Evolutionary conservation across 2,329 filamentous ascomycete species (phyloP).

Genomic region (Trichoderma atrobrunneum): DNA sequence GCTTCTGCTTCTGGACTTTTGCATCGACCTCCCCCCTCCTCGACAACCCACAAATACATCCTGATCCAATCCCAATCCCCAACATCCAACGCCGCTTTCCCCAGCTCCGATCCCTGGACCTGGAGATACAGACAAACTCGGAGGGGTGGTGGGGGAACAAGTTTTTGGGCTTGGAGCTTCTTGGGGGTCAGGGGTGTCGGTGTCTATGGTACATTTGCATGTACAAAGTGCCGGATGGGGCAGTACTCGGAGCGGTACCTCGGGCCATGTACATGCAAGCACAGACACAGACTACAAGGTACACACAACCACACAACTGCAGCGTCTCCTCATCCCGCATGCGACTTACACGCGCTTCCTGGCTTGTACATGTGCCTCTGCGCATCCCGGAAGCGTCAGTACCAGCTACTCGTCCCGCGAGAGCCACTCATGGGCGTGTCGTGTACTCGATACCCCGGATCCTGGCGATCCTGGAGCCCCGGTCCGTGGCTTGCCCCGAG

Average conservation of each 20-base stretch:
- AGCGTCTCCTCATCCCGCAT: neutral
- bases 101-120: neutral
- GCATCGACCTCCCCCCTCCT: neutral
- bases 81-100: neutral
- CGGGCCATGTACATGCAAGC: neutral
- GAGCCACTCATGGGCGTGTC: neutral
- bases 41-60: neutral
- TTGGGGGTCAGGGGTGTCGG: constrained; percentile 10
- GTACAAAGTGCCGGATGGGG: neutral
- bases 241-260: neutral
- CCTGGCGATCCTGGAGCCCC: constrained; percentile 7
- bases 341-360: neutral
- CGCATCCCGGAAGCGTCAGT: constrained; percentile 4
- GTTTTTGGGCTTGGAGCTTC: neutral
- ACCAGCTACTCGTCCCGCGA: neutral
- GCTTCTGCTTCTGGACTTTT: neutral
- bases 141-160: neutral
- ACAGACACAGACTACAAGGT: no score
- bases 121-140: neutral
- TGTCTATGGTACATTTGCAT: neutral
- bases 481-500: neutral
- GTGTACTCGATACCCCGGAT: constrained; percentile 7
- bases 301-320: neutral
- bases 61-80: neutral
- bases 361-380: neutral